Evolutionary conservation across 805 yeast genomes (phyloP), one percentile per base, ranked within the genome.

Genomic region (Nakazawaea wickerhamii): DNA sequence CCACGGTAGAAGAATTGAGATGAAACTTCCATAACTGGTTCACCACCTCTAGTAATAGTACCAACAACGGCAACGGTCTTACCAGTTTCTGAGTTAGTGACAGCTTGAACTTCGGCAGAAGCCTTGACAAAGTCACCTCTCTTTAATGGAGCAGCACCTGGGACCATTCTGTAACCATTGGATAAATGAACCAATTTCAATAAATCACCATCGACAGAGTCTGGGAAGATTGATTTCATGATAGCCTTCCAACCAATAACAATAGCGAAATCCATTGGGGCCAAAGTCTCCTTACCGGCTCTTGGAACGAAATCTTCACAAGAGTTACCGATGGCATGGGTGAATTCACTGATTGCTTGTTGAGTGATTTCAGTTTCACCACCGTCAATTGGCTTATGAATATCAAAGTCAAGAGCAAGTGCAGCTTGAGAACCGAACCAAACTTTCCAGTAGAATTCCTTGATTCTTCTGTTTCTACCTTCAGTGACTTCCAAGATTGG

Each of bases 221-320:
- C 78, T 43, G 99, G 99, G 93, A 93, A 93, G 55, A 93, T 86
- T n/a, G 97, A 90, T 71, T 85, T 88, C 71, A 93, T 91, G 61
- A 93, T 91, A 39, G 97, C 95, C 70, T 84, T 84, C 99, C 99
- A 93, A 36, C 99, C 98, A 55, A 90, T 79, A 45, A 93, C 97
- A 63, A 93, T 93, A 38, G 99, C 98, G 60, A 90, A 93, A 71
- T 93, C 99, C 98, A 93, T 91, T 58, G 99, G 99, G 38, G 98
- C 99, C 54, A 80, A 72, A 46, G 87, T 81, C 50, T 75, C 77
- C 64, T 86, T 84, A 50, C 90, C 93, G 39, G 86, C 77, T 71
- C 96, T 81, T 46, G 83, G 75, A 53, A 90, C 96, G 55, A 89
- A 93, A 48, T 95, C 96, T 69, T 93, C 98, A 65, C 96, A 89